Evolutionary conservation across 352 stramenopile species (phyloP), one percentile per base, ranked within the genome.

Genomic region (Pythium dissimile): DNA sequence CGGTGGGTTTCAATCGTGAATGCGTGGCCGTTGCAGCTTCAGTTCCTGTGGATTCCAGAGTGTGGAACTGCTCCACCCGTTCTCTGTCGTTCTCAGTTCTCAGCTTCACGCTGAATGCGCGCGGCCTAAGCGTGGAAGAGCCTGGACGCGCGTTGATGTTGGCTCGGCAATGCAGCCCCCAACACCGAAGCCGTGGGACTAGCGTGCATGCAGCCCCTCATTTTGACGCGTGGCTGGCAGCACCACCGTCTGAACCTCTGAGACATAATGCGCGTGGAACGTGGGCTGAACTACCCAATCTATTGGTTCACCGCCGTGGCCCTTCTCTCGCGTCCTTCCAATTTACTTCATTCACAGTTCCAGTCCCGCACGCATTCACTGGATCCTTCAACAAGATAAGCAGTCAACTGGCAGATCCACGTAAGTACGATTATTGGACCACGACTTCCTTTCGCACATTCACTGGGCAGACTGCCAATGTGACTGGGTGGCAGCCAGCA

Each of bases 191-290:
- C 32, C 37, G 54, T 56, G 45, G 54, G 41, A 52, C 41, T 37
- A 32, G 16, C 31, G 13, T 32, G 47, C 47, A 43, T 55, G 47
- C 47, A 45, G 47, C 23, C 23, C 31, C 42, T 32, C 42, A 32
- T 21, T 2, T 13, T 20, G 51, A 20, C 9, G 51, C 26, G n/a
- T 3, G 42, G 52, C 3, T 15, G 28, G 44, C 39, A 31, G 44
- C 55, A 56, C 55, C 55, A 30, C 47, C 37, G 13, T 16, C 39
- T 9, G 6, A 49, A 57, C 55, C 55, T 63, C 55, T 63, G 55
- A 63, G 55, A 63, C 55, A 56, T 63, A 57, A 63, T 63, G 9
- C 38, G 7, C 16, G 5, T 1, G 34, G 20, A 28, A 48, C 41
- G 41, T 28, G 31, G 18, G 20, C 27, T 21, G 39, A 23, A 11